Percentiles rank a stretch among this genome's conserved stretches.
phyloP scores from a whole-genome alignment of 768 basidiomycete genomes.

The Boletus reticulatus region DNA sequence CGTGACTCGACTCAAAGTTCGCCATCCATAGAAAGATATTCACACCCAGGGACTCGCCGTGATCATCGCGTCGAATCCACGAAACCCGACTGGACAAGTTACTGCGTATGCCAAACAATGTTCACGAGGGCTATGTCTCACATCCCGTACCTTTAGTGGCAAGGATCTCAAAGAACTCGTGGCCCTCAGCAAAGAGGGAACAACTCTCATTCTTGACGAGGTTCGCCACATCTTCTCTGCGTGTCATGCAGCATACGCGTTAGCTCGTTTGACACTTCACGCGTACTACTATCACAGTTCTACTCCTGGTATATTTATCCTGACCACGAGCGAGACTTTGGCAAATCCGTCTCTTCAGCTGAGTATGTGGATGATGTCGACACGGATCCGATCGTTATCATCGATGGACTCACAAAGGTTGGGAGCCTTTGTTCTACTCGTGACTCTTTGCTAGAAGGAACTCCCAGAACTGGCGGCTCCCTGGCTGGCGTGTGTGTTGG shows the following conservation, averaged over 20 bases:
- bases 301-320: conserved; percentile 97
- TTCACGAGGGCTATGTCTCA: conserved; percentile 6
- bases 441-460: conserved; percentile 6
- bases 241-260: neutral
- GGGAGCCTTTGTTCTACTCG: neutral
- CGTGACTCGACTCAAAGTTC: neutral
- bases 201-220: conserved; percentile 85
- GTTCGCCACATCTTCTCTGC: conserved; percentile 35
- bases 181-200: conserved; percentile 65
- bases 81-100: conserved; percentile 94
- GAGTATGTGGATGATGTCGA: conserved; percentile 87
- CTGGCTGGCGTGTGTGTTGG: conserved; percentile 95
- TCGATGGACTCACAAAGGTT: conserved; percentile 92
- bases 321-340: conserved; percentile 68
- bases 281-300: conserved; percentile 47
- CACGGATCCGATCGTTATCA: conserved; percentile 76
- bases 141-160: conserved; percentile 45
- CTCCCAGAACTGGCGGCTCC: conserved; percentile 86
- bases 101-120: conserved; percentile 45
- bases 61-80: conserved; percentile 89
- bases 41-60: conserved; percentile 80
- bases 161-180: conserved; percentile 83
- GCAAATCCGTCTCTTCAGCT: conserved; percentile 79
- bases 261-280: neutral
- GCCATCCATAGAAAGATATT: conserved; percentile 62